A percentile compares a stretch with the other conserved stretches of the same genome.
Evolutionary conservation across 805 yeast species (phyloP).

Genomic region (Candida multigemmis): DNA sequence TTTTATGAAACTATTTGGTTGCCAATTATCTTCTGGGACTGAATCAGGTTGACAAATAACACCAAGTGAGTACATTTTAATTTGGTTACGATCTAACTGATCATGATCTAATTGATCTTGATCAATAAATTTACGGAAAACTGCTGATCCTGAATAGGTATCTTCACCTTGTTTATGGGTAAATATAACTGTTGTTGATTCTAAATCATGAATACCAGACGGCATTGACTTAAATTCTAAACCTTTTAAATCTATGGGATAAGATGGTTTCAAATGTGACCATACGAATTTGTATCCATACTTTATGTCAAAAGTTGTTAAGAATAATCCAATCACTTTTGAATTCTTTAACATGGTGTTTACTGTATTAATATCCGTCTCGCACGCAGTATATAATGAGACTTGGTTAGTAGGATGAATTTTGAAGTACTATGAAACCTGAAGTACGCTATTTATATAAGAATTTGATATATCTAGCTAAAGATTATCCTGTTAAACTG

Average conservation of each 20-base stretch:
- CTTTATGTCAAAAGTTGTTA: slow-evolving; percentile 25
- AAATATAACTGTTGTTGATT: slow-evolving; percentile 18
- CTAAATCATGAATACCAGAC: slow-evolving; percentile 29
- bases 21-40: slow-evolving; percentile 13
- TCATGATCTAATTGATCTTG: slow-evolving; percentile 2
- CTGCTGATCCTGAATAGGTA: slow-evolving; percentile 25
- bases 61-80: slow-evolving; percentile 32
- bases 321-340: slow-evolving; percentile 20
- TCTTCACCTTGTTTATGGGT: slow-evolving; percentile 14
- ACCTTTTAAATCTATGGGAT: slow-evolving; percentile 15
- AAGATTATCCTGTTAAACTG: slow-evolving; percentile 21
- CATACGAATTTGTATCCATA: slow-evolving; percentile 30
- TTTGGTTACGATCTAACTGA: slow-evolving; percentile 14
- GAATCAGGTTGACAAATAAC: slow-evolving; percentile 20
- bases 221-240: slow-evolving; percentile 32
- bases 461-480: slow-evolving; percentile 22
- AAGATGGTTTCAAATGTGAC: slow-evolving; percentile 15
- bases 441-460: slow-evolving; percentile 14
- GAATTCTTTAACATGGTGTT: too few species aligned
- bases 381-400: too few species aligned
- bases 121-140: slow-evolving; percentile 15
- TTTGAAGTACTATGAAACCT: slow-evolving; percentile 10
- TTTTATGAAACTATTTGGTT: slow-evolving; percentile 23
- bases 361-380: too few species aligned
- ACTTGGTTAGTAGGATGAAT: too few species aligned